These are phyloP conservation scores for Acanthamoeba triangularis DNA, from an alignment of 208 protist genomes.

Conservation along the genomic window DNA sequence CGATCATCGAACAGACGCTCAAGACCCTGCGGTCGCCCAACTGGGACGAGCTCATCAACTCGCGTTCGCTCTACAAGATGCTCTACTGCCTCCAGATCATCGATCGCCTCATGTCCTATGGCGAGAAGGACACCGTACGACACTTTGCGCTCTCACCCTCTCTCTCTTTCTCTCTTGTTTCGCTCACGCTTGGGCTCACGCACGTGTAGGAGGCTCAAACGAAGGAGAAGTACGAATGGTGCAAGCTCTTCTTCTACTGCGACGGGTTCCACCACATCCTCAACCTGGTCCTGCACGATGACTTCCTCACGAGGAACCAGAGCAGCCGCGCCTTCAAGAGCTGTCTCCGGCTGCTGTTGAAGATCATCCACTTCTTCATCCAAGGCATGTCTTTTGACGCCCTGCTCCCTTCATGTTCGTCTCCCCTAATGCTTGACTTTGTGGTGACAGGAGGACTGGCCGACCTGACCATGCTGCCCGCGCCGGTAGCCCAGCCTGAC, in stretches of 20 bases:
- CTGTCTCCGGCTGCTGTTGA: conserved; percentile 36
- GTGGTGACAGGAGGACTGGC: not conserved
- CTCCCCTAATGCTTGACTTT: not conserved
- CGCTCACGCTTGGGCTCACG: no score
- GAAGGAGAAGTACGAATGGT: conserved; percentile 61
- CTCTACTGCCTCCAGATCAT: conserved; percentile 60
- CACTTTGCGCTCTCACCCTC: not conserved
- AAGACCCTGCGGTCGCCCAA: not conserved
- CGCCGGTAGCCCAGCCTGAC: not conserved
- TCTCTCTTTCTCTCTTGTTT: not conserved
- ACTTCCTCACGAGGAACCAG: not conserved
- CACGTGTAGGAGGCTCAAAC: not conserved
- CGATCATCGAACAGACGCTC: not conserved
- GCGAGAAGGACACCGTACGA: conserved; percentile 23
- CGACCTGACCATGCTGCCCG: not conserved
- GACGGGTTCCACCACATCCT: conserved; percentile 63
- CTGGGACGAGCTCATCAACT: conserved; percentile 68
- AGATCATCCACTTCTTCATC: conserved; percentile 68
- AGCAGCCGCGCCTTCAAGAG: conserved; percentile 24
- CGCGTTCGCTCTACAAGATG: conserved; percentile 54
- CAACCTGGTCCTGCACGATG: conserved; percentile 18
- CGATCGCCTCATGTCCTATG: conserved; percentile 12
- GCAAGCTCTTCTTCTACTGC: conserved; percentile 23
- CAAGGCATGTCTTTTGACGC: not conserved
- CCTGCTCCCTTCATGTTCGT: not conserved